Conservation (phyloP, 140 eudicot species). For the Oenanthe javanica region DNA sequence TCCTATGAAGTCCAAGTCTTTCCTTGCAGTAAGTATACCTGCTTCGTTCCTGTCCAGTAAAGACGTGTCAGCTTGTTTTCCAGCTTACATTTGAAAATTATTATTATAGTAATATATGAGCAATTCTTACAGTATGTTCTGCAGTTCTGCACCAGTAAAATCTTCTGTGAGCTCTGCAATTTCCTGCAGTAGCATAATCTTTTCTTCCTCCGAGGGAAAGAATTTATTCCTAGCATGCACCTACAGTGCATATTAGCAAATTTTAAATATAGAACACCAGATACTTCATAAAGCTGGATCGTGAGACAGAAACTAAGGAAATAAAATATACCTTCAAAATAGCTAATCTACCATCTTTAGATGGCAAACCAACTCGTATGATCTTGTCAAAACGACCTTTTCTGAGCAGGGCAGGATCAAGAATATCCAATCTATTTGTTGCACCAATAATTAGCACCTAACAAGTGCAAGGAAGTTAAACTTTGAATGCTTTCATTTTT, state of each 20-base stretch:
- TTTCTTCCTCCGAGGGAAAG: conserved; percentile 85
- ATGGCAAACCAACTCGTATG: conserved; percentile 89
- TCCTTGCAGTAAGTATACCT: conserved; percentile 94
- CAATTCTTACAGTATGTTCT: conserved; percentile 66
- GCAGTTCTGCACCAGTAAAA: conserved; percentile 97
- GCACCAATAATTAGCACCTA: conserved; percentile 87
- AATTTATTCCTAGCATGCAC: conserved; percentile 86
- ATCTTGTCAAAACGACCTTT: conserved; percentile 97
- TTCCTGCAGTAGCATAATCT: conserved; percentile 63
- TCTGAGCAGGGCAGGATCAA: conserved; percentile 93
- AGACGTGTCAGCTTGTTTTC: conserved; percentile 18
- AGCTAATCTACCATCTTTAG: conserved; percentile 88
- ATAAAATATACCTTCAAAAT: conserved; percentile 60
- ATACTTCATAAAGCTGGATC: conserved; percentile 7
- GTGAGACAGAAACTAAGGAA: conserved; percentile 2
- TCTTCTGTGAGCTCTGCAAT: conserved; percentile 78
- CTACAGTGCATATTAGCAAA: conserved; percentile 21
- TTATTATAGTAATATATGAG: neutral
- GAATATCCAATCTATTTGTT: conserved; percentile 91
- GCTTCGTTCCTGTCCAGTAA: conserved; percentile 77
- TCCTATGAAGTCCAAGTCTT: conserved; percentile 81
- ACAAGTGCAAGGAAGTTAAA: conserved; percentile 6
- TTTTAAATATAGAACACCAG: neutral
- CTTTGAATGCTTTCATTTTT: neutral
- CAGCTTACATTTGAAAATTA: neutral